Percentiles rank a stretch among this genome's conserved stretches.
These are phyloP conservation scores for Spathaspora arborariae DNA, from an alignment of 805 yeast species.

Conservation along the genomic window DNA sequence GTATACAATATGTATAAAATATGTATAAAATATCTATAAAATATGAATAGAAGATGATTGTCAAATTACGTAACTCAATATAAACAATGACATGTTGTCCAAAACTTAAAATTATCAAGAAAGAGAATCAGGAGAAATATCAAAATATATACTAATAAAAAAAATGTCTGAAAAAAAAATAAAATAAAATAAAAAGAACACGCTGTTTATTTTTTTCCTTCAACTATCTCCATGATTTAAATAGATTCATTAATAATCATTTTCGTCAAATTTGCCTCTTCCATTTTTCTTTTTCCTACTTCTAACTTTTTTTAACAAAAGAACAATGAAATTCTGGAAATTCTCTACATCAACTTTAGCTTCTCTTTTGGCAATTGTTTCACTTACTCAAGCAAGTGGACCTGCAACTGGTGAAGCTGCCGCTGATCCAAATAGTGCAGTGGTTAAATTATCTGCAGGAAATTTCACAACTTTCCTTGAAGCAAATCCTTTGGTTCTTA, in stretches of 20 bases:
- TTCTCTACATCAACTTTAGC: slow-evolving; percentile 36
- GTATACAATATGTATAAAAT: too few species aligned
- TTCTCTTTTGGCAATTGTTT: slow-evolving; percentile 31
- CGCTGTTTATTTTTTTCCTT: slow-evolving; percentile 2
- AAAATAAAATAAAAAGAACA: slow-evolving; percentile 2
- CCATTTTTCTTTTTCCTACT: not conserved
- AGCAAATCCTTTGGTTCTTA: slow-evolving; percentile 73
- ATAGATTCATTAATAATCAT: not conserved
- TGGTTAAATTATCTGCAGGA: slow-evolving; percentile 68
- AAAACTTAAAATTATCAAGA: too few species aligned
- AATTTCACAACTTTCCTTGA: slow-evolving; percentile 63
- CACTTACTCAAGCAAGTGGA: slow-evolving; percentile 31
- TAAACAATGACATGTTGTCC: too few species aligned
- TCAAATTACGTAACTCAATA: too few species aligned
- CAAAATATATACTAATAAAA: not conserved
- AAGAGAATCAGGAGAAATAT: too few species aligned
- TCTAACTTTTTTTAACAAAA: not conserved
- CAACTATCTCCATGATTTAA: not conserved
- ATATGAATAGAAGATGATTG: too few species aligned
- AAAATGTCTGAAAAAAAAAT: not conserved
- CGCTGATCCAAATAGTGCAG: slow-evolving; percentile 83
- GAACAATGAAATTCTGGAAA: slow-evolving; percentile 40
- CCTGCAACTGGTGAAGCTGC: slow-evolving; percentile 55
- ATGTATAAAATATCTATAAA: too few species aligned
- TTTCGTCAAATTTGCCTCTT: not conserved